Evolutionary conservation across 2,329 filamentous ascomycete genomes (phyloP).

Genomic region (Coniella vitis): DNA sequence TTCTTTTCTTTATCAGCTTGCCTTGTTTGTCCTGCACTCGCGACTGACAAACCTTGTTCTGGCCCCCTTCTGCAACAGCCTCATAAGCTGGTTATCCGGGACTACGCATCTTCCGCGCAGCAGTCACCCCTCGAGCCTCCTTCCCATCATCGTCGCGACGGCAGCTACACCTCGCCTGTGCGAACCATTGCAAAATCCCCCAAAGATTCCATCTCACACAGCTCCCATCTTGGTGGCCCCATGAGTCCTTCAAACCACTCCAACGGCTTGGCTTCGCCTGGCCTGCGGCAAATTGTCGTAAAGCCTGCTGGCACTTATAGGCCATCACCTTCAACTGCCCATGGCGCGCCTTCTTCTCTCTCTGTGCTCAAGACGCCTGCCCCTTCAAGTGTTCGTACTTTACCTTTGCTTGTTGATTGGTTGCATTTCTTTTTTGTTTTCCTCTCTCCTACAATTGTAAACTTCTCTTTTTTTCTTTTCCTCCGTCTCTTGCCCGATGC

Average conservation of each 20-base stretch:
- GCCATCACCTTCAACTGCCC: slow-evolving; percentile 31
- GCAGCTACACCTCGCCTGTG: slow-evolving; percentile 42
- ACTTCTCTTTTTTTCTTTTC: background rate
- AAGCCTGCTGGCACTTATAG: slow-evolving; percentile 31
- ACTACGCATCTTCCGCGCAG: slow-evolving; percentile 39
- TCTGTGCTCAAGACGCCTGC: slow-evolving; percentile 34
- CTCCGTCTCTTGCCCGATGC: background rate
- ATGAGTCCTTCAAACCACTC: slow-evolving; percentile 36
- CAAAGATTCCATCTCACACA: slow-evolving; percentile 43
- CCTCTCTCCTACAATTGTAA: no score
- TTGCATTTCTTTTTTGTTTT: no score
- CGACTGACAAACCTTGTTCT: slow-evolving; percentile 12
- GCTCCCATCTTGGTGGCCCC: slow-evolving; percentile 33
- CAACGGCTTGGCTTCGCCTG: slow-evolving; percentile 41
- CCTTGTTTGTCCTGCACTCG: background rate
- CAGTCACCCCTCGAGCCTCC: slow-evolving; percentile 32
- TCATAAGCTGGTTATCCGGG: slow-evolving; percentile 33
- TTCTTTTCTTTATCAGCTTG: slow-evolving; percentile 13
- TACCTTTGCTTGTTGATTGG: background rate
- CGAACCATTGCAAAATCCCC: slow-evolving; percentile 35
- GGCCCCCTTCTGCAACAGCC: slow-evolving; percentile 28
- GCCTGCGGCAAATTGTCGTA: slow-evolving; percentile 34
- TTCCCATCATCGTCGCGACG: slow-evolving; percentile 39
- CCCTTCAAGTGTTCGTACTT: slow-evolving; percentile 30
- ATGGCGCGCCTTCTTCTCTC: slow-evolving; percentile 28